Base-by-base conservation (phyloP, 225 moss, liverwort and hornwort genomes). In the Sphagnum tenellum region DNA sequence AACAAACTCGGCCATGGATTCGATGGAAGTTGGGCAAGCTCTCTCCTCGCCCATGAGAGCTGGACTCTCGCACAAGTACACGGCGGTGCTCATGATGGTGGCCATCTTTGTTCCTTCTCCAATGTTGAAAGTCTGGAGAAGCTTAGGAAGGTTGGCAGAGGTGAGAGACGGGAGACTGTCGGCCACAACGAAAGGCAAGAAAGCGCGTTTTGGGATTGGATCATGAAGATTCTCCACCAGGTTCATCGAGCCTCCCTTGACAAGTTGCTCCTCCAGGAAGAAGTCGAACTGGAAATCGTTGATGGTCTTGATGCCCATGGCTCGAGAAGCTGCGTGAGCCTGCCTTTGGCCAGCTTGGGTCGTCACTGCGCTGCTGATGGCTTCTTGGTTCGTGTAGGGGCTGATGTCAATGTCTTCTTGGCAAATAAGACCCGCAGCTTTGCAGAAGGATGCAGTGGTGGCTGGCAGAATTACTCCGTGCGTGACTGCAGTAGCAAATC, bases 281-380 rank as follows among this genome's bases (percentile, higher is more conserved):
- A 79, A 79, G 53, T 79, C 75, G 45, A 68, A 66, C 46, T 79
- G 79, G 7, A 79, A 79, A 65, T 75, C 75, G 64, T 79, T 75
- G 8, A 79, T 75, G n/a, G 79, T 72, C 53, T 72, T 53, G 69
- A 75, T 72, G 29, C 62, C 62, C 9, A 54, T 49, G 67, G 74
- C 58, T 49, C 69, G 68, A 47, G 29, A 29, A 29, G 29, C 29
- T 29, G 29, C 29, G 29, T 29, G 29, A 29, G 29, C 29, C 29
- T 29, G 29, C 29, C 1, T 29, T 1, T 29, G 29, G 29, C 29
- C 29, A 29, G 29, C 29, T 29, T 29, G 29, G 29, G 29, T 29
- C 29, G 29, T 29, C 29, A 1, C 29, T 29, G 29, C 29, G 29
- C 29, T 29, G 29, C 29, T 29, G 29, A 29, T 29, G 29, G 29